Base-by-base conservation (phyloP, 2,329 filamentous ascomycete species). In the Paraconiothyrium sp. region DNA sequence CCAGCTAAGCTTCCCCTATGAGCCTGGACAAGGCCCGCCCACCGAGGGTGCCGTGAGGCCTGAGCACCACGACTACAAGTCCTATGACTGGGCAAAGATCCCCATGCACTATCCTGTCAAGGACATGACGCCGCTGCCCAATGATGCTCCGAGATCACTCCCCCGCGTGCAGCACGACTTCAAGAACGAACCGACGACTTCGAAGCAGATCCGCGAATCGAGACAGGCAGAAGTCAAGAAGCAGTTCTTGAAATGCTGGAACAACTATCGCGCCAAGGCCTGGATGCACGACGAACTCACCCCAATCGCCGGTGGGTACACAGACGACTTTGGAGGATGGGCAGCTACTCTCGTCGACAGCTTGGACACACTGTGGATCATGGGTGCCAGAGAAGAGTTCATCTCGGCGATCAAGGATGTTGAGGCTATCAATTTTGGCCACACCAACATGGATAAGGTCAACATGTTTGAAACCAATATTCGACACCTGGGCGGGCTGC, bases 401-500 rank as follows among this genome's bases (percentile, higher is more conserved):
- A 70, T 78, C 16, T 78, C 79, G 27, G 82, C 82, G 1, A 79
- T 83, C 16, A 68, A 74, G n/a, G 80, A 81, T 11, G 72, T 81
- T 0, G 74, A 79, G 46, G 69, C 67, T 27, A 81, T 84, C 52
- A 76, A 84, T 61, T 81, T 84, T 51, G 76, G 78, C 3, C 72
- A 73, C 22, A 76, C 79, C 4, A 73, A 70, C 1, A 63, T 77
- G 24, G 77, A 80, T 22, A 74, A 69, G 20, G 65, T 84, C 67
- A 84, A 84, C 59, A 78, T 84, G 5, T 84, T 84, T 60, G 82
- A 84, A 64, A 84, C 82, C 0, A 84, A 80, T 22, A 84, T 98
- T 73, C 88, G 94, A 55, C 97, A 97, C 71, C 84, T 98, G 4
- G 94, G 94, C 35, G 94, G 94, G 1, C 82, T 98, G 47, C 74